A percentile compares a stretch with the other conserved stretches of the same genome.
These are phyloP conservation scores for Spirogloea muscicola DNA, from an alignment of 139 green algal species.

Conservation along the genomic window DNA sequence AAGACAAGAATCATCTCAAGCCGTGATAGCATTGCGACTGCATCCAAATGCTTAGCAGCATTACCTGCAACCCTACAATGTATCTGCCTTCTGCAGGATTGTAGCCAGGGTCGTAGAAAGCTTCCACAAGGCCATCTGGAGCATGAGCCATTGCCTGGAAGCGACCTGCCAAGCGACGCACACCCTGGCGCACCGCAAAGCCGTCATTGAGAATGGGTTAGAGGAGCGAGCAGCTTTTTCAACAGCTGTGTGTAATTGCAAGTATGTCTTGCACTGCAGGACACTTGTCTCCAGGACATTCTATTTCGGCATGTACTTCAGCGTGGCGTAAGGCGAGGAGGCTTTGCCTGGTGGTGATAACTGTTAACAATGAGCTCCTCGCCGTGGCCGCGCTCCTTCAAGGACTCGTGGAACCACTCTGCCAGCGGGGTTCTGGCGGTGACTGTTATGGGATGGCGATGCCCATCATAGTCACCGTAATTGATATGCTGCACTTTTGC, in stretches of 20 bases:
- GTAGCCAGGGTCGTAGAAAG: slow-evolving; percentile 48
- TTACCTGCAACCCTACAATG: slow-evolving; percentile 48
- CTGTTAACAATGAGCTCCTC: slow-evolving; percentile 44
- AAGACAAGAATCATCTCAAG: no score
- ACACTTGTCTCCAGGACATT: no score
- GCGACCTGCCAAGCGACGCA: slow-evolving; percentile 20
- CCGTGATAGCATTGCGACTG: no score
- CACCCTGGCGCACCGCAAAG: no score
- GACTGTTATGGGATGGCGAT: slow-evolving; percentile 42
- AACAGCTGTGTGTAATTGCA: no score
- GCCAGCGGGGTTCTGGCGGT: slow-evolving; percentile 31
- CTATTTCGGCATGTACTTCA: no score
- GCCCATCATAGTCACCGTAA: slow-evolving; percentile 48
- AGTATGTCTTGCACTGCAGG: no score
- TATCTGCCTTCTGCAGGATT: slow-evolving; percentile 30
- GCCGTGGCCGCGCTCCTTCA: slow-evolving; percentile 8
- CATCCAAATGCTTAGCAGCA: no score
- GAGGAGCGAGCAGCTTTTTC: no score
- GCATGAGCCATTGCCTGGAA: slow-evolving; percentile 45
- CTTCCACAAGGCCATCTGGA: slow-evolving; percentile 43
- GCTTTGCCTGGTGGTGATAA: slow-evolving; percentile 52
- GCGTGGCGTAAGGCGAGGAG: no score
- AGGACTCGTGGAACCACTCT: slow-evolving; percentile 44
- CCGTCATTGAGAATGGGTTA: no score
- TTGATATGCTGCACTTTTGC: slow-evolving; percentile 35